phyloP scores from a whole-genome alignment of 371 early-diverging fungal genomes.

The Gilbertella persicaria region DNA sequence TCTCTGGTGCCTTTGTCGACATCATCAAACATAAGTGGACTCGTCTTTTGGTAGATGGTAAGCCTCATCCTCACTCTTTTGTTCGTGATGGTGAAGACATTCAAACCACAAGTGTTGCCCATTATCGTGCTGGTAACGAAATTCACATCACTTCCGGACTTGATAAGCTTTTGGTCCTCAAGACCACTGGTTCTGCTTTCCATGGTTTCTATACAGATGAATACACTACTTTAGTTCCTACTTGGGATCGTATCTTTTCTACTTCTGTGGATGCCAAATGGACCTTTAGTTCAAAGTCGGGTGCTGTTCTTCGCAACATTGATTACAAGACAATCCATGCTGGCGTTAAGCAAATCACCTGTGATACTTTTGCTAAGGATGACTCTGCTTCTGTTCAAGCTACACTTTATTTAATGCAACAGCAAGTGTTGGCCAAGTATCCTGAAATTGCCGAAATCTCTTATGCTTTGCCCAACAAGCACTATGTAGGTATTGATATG shows the following conservation, averaged over 20 bases:
- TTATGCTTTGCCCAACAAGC: constrained; percentile 85
- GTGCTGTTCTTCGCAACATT: constrained; percentile 42
- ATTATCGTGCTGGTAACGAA: constrained; percentile 56
- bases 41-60: constrained; percentile 69
- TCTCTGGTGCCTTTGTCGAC: constrained; percentile 68
- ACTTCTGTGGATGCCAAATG: constrained; percentile 76
- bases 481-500: constrained; percentile 79
- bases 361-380: constrained; percentile 71
- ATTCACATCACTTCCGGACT: constrained; percentile 63
- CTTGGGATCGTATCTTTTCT: constrained; percentile 81
- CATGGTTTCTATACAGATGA: constrained; percentile 76
- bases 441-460: constrained; percentile 66
- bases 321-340: constrained; percentile 63
- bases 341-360: constrained; percentile 60
- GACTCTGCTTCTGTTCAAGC: constrained; percentile 78
- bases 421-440: constrained; percentile 62
- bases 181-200: constrained; percentile 86
- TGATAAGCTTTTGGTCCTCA: constrained; percentile 65
- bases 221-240: constrained; percentile 75
- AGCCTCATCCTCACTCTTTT: constrained; percentile 80
- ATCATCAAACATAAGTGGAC: constrained; percentile 80
- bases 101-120: constrained; percentile 62
- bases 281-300: constrained; percentile 51
- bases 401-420: constrained; percentile 73
- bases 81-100: constrained; percentile 78